Base-by-base conservation (phyloP, 2,329 filamentous ascomycete genomes). In the Albophoma yamanashiensis region DNA sequence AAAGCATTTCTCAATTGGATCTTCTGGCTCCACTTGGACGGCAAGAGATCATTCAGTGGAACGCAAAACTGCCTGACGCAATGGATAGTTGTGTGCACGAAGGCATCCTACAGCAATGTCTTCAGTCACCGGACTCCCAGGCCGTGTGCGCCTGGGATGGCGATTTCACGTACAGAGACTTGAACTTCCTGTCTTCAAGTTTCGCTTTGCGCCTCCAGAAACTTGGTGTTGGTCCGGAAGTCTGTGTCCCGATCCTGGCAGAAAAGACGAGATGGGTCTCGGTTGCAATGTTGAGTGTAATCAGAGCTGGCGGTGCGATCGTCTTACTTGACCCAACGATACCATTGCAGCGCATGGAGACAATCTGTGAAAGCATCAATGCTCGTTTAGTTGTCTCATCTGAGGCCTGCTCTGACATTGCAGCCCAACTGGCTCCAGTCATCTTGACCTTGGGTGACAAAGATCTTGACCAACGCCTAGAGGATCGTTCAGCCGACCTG, bases 111-210 rank as follows among this genome's bases (percentile, higher is more conserved):
- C 67, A 72, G 12, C 75, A 74, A 34, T 70, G 70, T 4, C 61
- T 62, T 7, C 66, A 62, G 20, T 64, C 67, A 0, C 74, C 76
- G 0, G 58, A 65, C 11, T 63, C 70, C 0, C 64, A 67, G 0
- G 78, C 78, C 1, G 70, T 80, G 20, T 66, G 73, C n/a, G 75
- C 78, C 0, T 80, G 77, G 76, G 78, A 80, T 62, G 77, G 74
- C 20, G 62, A 66, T 20, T 71, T 79, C 50, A 78, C 75, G 7
- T 78, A 77, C 60, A 58, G 64, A 59, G 71, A 79, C 25, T 67
- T 79, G 0, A 56, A 69, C 12, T 38, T 15, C 0, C 1, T 59
- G 0, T 50, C 67, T 3, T 57, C 62, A 3, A 31, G 40, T 2
- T 55, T 67, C 4, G 64, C 65, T 17, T n/a, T 15, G 8, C 60